Conservation (phyloP, 176 grass and related monocot species). For the Tillandsia fasciculata region DNA sequence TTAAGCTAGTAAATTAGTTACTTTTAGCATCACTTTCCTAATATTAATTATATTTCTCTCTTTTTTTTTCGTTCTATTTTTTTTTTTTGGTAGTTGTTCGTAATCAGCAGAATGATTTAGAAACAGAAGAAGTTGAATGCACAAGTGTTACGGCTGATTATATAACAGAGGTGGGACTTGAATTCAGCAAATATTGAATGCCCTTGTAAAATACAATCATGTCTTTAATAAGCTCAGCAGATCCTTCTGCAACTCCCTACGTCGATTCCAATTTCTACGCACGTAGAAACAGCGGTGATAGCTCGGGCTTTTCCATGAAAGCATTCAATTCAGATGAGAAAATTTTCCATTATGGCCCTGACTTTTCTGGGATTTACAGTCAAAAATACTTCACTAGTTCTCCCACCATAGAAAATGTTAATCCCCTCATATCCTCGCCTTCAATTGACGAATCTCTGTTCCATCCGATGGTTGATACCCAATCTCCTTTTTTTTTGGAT, state of each 20-base stretch:
- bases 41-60: too few relatives aligned
- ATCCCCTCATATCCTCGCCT: conserved; percentile 8
- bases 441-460: background rate
- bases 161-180: background rate
- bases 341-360: conserved; percentile 35
- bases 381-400: conserved; percentile 35
- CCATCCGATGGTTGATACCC: conserved; percentile 33
- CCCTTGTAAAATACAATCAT: background rate
- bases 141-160: background rate
- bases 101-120: too few relatives aligned
- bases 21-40: too few relatives aligned
- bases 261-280: background rate
- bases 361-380: conserved; percentile 40
- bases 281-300: background rate
- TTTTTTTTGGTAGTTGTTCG: too few relatives aligned
- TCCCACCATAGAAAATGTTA: conserved; percentile 10
- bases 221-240: conserved; percentile 11
- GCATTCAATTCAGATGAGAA: background rate
- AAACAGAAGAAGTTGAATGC: too few relatives aligned
- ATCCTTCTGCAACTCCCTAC: conserved; percentile 4
- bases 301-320: conserved; percentile 5
- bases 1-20: too few relatives aligned
- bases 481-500: conserved; percentile 28
- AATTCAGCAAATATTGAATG: background rate
- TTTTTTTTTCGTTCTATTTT: too few relatives aligned